These are phyloP conservation scores for Madurella mycetomatis DNA, from an alignment of 2,329 filamentous ascomycete genomes.

Conservation along the genomic window DNA sequence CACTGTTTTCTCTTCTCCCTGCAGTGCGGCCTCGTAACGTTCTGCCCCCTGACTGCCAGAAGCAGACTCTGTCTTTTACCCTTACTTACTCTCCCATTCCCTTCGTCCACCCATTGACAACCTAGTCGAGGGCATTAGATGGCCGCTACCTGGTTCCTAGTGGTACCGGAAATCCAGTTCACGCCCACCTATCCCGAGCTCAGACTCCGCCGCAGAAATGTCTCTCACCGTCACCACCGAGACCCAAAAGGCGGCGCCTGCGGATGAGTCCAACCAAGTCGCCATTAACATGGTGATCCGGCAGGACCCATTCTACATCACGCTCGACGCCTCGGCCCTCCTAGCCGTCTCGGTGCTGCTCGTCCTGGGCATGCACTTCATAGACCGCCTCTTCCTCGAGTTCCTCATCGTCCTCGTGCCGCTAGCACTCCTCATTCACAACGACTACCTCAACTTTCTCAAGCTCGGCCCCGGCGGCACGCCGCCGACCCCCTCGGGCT, in stretches of 20 bases:
- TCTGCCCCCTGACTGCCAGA: no score
- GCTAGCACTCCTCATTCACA: conserved; percentile 50
- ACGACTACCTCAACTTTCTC: conserved; percentile 73
- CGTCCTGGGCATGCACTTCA: conserved; percentile 48
- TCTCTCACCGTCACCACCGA: conserved; percentile 25
- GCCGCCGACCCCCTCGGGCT: conserved; percentile 67
- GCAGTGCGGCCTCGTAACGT: no score
- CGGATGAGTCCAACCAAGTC: conserved; percentile 21
- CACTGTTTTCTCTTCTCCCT: no score
- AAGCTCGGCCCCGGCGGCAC: conserved; percentile 77
- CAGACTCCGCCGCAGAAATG: conserved; percentile 8
- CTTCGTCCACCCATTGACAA: no score
- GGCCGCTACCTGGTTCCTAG: no score
- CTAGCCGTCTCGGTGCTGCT: conserved; percentile 43
- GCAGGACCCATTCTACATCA: conserved; percentile 50
- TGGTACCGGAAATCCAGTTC: no score
- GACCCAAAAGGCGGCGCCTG: conserved; percentile 10
- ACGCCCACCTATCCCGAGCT: not conserved
- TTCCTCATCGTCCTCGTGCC: conserved; percentile 48
- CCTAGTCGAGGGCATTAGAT: no score
- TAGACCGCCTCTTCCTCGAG: conserved; percentile 46
- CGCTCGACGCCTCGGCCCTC: conserved; percentile 48
- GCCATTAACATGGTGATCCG: conserved; percentile 42
- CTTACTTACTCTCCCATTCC: no score
- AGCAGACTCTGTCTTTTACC: no score